Base-by-base conservation (phyloP, 2,329 filamentous ascomycete species). In the Fusarium longipes region DNA sequence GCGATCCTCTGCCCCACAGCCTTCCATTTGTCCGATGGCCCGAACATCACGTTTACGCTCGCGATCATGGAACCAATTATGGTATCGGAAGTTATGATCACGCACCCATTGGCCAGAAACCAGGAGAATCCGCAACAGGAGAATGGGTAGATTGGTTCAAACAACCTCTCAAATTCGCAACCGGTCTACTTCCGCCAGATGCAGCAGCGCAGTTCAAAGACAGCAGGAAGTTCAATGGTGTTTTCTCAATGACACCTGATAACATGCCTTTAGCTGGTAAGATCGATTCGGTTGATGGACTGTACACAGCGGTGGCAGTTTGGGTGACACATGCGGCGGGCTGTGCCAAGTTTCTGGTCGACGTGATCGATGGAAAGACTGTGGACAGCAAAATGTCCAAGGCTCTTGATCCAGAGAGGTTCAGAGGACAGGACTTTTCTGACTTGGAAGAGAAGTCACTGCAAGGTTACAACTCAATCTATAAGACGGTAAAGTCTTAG, bases 231-330 rank as follows among this genome's bases (percentile, higher is more conserved):
- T 73, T 73, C 29, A 73, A 73, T 10, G 71, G 71, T 8, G 63
- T 73, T 6, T 73, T 73, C 36, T 73, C 71, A 1, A 73, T 73
- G 69, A 73, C 71, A 0, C 71, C 71, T 1, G 71, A 73, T 14
- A 73, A 73, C 22, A 73, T 73, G 71, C 71, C 71, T 0, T 40
- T 73, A 0, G 67, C 63, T 14, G 71, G 71, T 1, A 32, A 25
- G 3, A 54, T 68, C 0, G 2, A 14, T 2, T 70, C 67, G 1
- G 22, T 70, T 0, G 18, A 48, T 0, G 71, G 70, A 0, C 9
- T 73, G 4, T 65, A 59, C 11, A 54, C 70, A 52, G 65, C 63
- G 3, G 65, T 68, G 8, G 71, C 69, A 0, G 68, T 73, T 6
- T 73, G 71, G 71, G 67, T 73, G 0, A 73, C 71, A 0, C 71